Base-by-base conservation (phyloP, 441 rosid genomes). In the Erodium trifolium region DNA sequence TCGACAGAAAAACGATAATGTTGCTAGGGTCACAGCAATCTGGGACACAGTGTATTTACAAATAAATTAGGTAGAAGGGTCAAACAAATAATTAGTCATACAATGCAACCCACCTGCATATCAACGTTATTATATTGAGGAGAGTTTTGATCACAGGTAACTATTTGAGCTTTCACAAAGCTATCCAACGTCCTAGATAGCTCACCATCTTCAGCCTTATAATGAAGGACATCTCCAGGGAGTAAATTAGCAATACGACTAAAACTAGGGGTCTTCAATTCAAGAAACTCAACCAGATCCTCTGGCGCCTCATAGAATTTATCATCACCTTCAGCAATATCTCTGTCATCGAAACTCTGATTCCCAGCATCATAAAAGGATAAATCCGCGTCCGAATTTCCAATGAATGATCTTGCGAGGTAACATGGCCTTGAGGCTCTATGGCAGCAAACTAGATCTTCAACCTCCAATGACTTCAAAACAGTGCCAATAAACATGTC, bases 101-200 rank as follows among this genome's bases (percentile, higher is more conserved):
- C 31, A 76, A 66, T 70, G 70, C 47, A 45, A 72, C 80, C 68
- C 66, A 95, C 99, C 95, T 77, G 83, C 81, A 75, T 95, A 78
- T 92, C 99, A 64, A 86, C 79, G 69, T 92, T 90, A 41, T 82
- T 35, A 69, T 95, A 92, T 71, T 79, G 81, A 67, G 85, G 79
- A 75, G 97, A 95, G 78, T 82, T 85, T 76, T 82, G 91, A 70
- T 90, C 95, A 78, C 82, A 88, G 73, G 90, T 82, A 70, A 86
- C 73, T 76, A 89, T 88, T 72, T 92, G 98, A 72, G 99, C 99
- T 81, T 89, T 95, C 76, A 95, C 96, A 80, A 95, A 95, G 81
- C 96, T 92, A 66, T 88, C 92, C 81, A 87, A 78, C 37, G 87
- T 79, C 63, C 84, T 78, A 51, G 75, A 73, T 64, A 70, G 75